Evolutionary conservation across 73 alveolate genomes (phyloP).

Genomic region (Tetrahymena borealis): DNA sequence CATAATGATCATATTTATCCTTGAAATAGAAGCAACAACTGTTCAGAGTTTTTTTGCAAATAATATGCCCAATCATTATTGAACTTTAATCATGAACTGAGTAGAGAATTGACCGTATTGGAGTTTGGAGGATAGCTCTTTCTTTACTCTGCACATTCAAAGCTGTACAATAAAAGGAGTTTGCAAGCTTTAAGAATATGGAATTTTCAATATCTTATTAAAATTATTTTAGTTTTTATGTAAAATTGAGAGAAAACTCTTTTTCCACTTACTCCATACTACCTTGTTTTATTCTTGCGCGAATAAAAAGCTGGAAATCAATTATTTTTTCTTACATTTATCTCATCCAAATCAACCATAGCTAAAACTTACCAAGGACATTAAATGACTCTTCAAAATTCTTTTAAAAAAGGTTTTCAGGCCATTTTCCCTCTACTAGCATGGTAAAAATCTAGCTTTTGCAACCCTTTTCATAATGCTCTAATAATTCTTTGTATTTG

Average conservation of each 20-base stretch:
- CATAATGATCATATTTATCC: too few relatives aligned
- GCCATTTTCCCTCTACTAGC: not conserved
- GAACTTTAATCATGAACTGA: not conserved
- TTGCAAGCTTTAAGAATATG: not conserved
- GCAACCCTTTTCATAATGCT: not conserved
- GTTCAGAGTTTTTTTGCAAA: too few relatives aligned
- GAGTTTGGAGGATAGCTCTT: not conserved
- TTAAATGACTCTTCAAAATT: not conserved
- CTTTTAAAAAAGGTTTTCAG: not conserved
- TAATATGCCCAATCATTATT: not conserved
- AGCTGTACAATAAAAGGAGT: not conserved
- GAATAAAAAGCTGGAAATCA: not conserved
- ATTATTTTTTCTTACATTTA: not conserved
- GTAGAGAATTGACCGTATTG: not conserved
- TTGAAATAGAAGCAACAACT: too few relatives aligned
- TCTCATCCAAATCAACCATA: not conserved
- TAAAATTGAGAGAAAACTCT: not conserved
- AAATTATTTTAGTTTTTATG: not conserved
- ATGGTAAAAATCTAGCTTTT: not conserved
- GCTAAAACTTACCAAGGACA: not conserved
- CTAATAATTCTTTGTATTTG: not conserved
- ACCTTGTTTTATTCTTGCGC: not conserved
- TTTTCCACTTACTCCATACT: not conserved
- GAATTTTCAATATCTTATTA: not conserved
- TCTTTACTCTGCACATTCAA: not conserved